Evolutionary conservation across 2,329 filamentous ascomycete genomes (phyloP), one percentile per base, ranked within the genome.

Genomic region (Fusarium tupiense): DNA sequence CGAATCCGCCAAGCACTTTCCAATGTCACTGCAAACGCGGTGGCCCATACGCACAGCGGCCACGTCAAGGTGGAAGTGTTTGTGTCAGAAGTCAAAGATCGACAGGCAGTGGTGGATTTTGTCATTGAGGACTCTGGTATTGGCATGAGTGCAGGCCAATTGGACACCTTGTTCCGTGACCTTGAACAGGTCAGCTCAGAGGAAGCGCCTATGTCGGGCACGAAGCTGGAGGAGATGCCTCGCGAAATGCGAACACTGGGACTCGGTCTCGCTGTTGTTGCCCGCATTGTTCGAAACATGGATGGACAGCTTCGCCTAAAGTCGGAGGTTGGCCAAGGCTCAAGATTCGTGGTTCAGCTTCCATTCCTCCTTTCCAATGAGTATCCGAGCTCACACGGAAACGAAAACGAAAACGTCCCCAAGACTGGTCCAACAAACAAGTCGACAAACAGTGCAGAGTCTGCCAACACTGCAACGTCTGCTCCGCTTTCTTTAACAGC

Each of bases 271-370:
- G 95, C 95, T 1, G 87, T 97, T 19, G 95, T 97, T n/a, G 93
- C 94, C 22, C 90, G 95, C 43, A 94, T 94, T 41, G 88, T 98
- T 38, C 90, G 91, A n/a, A 97, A 95, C 78, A 96, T 97, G 93
- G 92, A 96, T 67, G 95, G 95, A 0, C 95, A 97, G 78, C 82
- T 98, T 37, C 90, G 94, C 4, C 84, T 98, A 3, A 96, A 95
- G 77, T 97, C 94, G 0, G 94, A 96, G 77, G 89, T 93, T 79
- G 93, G 93, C 5, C 93, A 92, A 76, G 95, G 95, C 2, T 95
- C 94, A 24, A 88, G 93, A 60, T 97, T 98, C 73, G 91, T 94
- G 26, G 90, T 98, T 31, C 90, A 94, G 72, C 84, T 98, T 37
- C 92, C 93, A 0, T 96, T 98, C 73, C 86, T 91, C 13, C 80